These are phyloP conservation scores for Pseudogymnoascus sp. DNA, from an alignment of 2,329 filamentous ascomycete species.

Conservation along the genomic window DNA sequence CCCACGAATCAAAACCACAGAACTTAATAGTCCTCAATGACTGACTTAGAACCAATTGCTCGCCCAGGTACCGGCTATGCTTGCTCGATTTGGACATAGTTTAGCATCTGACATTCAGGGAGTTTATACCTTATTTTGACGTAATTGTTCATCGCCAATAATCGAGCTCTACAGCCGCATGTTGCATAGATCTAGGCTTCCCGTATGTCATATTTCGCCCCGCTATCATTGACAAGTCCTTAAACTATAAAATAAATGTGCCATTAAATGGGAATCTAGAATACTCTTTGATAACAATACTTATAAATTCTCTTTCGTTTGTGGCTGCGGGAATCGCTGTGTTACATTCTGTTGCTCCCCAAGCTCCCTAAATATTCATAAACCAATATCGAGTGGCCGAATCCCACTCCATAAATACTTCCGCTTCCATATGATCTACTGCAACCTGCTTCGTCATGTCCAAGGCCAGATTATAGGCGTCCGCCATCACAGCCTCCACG, in stretches of 20 bases:
- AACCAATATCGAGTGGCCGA: slow-evolving; percentile 38
- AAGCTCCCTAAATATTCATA: slow-evolving; percentile 11
- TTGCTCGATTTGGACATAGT: background rate
- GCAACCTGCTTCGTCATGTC: slow-evolving; percentile 34
- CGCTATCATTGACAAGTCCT: no score
- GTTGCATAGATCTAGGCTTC: background rate
- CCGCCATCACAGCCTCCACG: slow-evolving; percentile 28
- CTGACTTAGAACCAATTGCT: background rate
- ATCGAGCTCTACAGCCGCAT: background rate
- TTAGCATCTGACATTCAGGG: background rate
- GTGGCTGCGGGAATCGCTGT: no score
- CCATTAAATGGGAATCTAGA: no score
- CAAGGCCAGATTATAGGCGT: slow-evolving; percentile 35
- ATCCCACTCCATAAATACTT: slow-evolving; percentile 40
- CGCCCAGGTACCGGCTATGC: background rate
- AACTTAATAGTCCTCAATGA: background rate
- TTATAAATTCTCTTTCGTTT: no score
- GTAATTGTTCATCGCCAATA: background rate
- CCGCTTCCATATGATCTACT: slow-evolving; percentile 32
- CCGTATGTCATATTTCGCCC: background rate
- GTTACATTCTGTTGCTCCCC: no score
- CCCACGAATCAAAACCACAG: background rate
- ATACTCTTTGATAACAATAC: no score
- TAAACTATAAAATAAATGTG: no score
- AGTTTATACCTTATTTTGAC: background rate